Evolutionary conservation across 768 basidiomycete genomes (phyloP).

Genomic region (Nidularia sp.): DNA sequence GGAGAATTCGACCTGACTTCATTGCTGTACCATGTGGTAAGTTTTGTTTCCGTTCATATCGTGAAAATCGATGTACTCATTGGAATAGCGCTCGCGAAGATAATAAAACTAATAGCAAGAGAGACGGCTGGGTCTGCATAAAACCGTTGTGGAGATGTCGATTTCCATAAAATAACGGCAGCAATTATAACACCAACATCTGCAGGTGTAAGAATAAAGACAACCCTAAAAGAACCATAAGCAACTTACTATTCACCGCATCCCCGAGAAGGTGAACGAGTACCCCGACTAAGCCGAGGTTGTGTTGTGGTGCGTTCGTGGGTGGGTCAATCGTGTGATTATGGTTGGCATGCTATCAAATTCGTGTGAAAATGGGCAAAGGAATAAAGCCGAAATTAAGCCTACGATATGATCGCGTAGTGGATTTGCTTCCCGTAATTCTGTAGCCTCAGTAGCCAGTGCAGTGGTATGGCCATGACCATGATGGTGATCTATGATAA

Average conservation of each 20-base stretch:
- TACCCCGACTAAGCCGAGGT: conserved; percentile 44
- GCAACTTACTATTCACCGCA: conserved; percentile 44
- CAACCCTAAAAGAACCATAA: conserved; percentile 1
- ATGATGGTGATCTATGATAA: conserved; percentile 33
- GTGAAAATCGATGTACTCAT: conserved; percentile 32
- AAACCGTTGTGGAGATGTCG: conserved; percentile 37
- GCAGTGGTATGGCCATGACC: conserved; percentile 30
- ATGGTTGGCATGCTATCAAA: conserved; percentile 42
- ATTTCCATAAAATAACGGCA: conserved; percentile 45
- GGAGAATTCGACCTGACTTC: conserved; percentile 44
- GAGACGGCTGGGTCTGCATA: conserved; percentile 55
- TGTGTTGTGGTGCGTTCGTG: conserved; percentile 23
- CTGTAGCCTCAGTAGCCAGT: conserved; percentile 7
- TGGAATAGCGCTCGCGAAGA: conserved; percentile 49
- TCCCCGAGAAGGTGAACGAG: conserved; percentile 50
- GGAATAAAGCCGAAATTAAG: neutral
- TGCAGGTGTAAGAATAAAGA: conserved; percentile 10
- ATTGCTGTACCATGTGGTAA: conserved; percentile 21
- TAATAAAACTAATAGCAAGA: conserved; percentile 44
- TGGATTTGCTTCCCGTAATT: conserved; percentile 11
- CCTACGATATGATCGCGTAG: conserved; percentile 25
- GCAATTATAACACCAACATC: conserved; percentile 54
- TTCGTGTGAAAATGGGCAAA: neutral
- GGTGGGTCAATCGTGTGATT: conserved; percentile 42
- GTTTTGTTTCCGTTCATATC: neutral